phyloP scores from a whole-genome alignment of 1,284 basidiomycete genomes.

The Malassezia cuniculi region DNA sequence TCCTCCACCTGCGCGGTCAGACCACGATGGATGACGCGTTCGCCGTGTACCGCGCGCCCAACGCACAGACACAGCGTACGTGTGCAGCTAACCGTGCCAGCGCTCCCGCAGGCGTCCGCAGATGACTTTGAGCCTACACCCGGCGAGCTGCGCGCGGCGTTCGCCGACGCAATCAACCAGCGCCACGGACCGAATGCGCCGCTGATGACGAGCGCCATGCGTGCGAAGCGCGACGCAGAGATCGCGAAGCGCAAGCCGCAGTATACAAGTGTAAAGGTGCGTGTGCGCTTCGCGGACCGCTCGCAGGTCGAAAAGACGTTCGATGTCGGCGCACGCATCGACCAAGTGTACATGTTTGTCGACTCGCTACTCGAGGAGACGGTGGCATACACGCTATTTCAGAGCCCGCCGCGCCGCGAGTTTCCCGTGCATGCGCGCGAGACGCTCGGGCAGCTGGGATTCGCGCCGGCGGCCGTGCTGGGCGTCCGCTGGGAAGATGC shows the following conservation, averaged over 20 bases:
- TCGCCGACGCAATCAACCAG: slow-evolving; percentile 54
- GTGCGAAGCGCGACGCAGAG: slow-evolving; percentile 53
- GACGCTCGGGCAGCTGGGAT: slow-evolving; percentile 57
- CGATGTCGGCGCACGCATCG: slow-evolving; percentile 61
- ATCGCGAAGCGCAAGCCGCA: slow-evolving; percentile 53
- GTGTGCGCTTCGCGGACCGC: slow-evolving; percentile 65
- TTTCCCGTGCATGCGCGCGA: slow-evolving; percentile 65
- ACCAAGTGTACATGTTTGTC: slow-evolving; percentile 68
- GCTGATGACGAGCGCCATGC: slow-evolving; percentile 56
- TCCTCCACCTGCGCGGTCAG: too few species aligned
- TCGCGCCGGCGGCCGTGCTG: slow-evolving; percentile 67
- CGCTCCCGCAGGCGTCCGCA: slow-evolving; percentile 4
- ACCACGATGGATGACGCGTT: not conserved
- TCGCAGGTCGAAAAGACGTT: slow-evolving; percentile 69
- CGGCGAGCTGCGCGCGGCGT: slow-evolving; percentile 59
- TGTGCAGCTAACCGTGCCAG: not conserved
- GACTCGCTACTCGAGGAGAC: slow-evolving; percentile 59
- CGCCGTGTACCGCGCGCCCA: slow-evolving; percentile 10
- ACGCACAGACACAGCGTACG: slow-evolving; percentile 7
- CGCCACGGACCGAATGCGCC: slow-evolving; percentile 64
- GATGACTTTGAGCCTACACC: slow-evolving; percentile 54
- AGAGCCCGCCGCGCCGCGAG: slow-evolving; percentile 62
- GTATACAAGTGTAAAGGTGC: slow-evolving; percentile 70
- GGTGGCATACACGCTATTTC: slow-evolving; percentile 62
- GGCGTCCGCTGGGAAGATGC: slow-evolving; percentile 63